Conservation (phyloP, 2,329 filamentous ascomycete species). For the Lachnellula hyalina region DNA sequence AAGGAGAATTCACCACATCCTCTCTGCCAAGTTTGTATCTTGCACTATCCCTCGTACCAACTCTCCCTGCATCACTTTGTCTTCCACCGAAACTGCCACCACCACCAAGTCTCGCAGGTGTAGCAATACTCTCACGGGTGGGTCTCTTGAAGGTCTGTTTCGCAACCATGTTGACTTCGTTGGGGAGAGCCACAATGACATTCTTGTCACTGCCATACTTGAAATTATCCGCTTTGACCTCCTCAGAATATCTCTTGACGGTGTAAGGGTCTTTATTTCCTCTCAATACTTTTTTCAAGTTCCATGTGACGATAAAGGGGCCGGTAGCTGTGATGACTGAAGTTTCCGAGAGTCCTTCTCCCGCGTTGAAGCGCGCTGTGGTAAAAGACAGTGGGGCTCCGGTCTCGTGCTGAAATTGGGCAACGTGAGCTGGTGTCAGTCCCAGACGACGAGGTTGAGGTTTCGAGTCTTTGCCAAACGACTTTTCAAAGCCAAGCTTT, state of each 20-base stretch:
- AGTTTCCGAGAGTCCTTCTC: constrained; percentile 73
- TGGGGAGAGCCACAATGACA: constrained; percentile 91
- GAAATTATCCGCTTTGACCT: constrained; percentile 98
- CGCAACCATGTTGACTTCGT: constrained; percentile 97
- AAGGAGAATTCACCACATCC: constrained; percentile 74
- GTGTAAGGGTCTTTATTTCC: constrained; percentile 84
- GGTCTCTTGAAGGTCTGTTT: constrained; percentile 80
- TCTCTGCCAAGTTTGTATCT: constrained; percentile 72
- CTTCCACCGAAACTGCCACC: constrained; percentile 41
- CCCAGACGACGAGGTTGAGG: constrained; percentile 87
- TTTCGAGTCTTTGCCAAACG: constrained; percentile 88
- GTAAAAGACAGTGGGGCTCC: constrained; percentile 83
- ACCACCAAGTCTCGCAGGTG: constrained; percentile 39
- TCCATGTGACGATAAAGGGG: constrained; percentile 96
- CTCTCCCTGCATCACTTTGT: constrained; percentile 42
- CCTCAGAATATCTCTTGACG: constrained; percentile 93
- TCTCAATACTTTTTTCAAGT: constrained; percentile 78
- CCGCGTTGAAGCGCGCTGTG: constrained; percentile 88
- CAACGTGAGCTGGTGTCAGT: constrained; percentile 85
- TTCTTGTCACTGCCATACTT: constrained; percentile 96
- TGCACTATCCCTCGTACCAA: constrained; percentile 49
- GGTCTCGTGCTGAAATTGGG: constrained; percentile 96
- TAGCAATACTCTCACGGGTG: constrained; percentile 84
- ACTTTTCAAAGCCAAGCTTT: constrained; percentile 94
- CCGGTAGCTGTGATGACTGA: constrained; percentile 96